Evolutionary conservation across 164 flowering plant genomes (phyloP).

Genomic region (Tinospora cordifolia): DNA sequence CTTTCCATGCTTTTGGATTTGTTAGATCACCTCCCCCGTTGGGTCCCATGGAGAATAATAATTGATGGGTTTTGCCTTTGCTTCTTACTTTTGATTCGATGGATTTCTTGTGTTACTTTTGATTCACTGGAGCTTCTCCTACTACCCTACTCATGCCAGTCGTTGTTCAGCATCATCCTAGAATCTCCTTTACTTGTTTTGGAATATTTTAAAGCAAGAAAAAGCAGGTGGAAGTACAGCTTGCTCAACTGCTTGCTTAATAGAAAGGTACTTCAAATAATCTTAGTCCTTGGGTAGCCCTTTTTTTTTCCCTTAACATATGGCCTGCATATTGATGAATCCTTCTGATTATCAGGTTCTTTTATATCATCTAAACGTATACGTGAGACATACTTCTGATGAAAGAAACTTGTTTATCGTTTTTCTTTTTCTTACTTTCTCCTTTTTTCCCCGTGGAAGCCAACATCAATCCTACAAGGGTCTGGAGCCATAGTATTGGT

Average conservation of each 20-base stretch:
- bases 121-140: conserved; percentile 63
- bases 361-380: conserved; percentile 10
- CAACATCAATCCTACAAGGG: too few species aligned
- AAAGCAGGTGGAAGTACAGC: conserved; percentile 54
- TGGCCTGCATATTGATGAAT: conserved; percentile 33
- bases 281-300: conserved; percentile 15
- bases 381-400: not conserved
- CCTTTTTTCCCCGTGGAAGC: too few species aligned
- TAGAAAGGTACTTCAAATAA: conserved; percentile 44
- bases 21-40: conserved; percentile 30
- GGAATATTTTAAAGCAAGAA: conserved; percentile 70
- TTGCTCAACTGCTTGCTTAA: conserved; percentile 60
- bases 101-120: conserved; percentile 30
- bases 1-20: conserved; percentile 37
- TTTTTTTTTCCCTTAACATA: conserved; percentile 51
- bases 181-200: conserved; percentile 63
- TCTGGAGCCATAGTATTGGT: conserved; percentile 4
- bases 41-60: conserved; percentile 43
- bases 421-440: too few species aligned
- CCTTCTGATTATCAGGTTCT: conserved; percentile 34
- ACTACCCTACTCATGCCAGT: conserved; percentile 26
- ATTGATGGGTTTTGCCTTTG: conserved; percentile 42
- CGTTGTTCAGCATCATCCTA: conserved; percentile 49
- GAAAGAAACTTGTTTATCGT: conserved; percentile 1
- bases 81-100: conserved; percentile 13